These are phyloP conservation scores for Trypanosoma vivax DNA, from an alignment of 208 protist genomes.

Conservation along the genomic window DNA sequence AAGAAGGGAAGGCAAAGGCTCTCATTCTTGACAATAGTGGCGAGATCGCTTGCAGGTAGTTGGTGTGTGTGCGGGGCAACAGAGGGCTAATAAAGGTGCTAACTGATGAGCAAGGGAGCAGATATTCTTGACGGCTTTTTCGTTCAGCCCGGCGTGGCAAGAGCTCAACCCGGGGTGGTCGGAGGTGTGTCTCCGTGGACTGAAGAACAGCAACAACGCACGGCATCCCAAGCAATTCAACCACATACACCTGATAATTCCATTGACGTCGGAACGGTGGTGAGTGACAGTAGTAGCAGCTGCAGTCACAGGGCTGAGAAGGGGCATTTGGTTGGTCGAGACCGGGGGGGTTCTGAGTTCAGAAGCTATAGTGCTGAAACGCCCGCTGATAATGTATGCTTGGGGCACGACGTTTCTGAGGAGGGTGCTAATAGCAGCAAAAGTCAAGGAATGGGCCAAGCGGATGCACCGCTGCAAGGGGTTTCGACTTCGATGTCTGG, in stretches of 20 bases:
- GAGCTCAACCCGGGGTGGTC: not conserved
- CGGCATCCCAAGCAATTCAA: slow-evolving; percentile 1
- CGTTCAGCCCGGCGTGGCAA: not conserved
- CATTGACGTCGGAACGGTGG: not conserved
- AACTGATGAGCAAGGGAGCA: not conserved
- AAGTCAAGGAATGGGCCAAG: too few relatives aligned
- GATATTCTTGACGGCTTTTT: slow-evolving; percentile 24
- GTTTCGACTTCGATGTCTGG: not conserved
- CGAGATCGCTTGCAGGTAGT: too few relatives aligned
- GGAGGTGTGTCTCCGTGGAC: not conserved
- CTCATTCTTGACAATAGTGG: too few relatives aligned
- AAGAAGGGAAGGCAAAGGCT: too few relatives aligned
- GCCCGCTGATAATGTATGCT: not conserved
- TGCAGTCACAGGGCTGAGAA: not conserved
- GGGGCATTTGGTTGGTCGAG: not conserved
- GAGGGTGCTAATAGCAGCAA: too few relatives aligned
- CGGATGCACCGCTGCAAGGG: too few relatives aligned
- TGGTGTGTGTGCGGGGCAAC: not conserved
- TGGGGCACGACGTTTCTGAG: too few relatives aligned
- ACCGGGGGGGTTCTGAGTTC: not conserved
- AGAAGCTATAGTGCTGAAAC: not conserved
- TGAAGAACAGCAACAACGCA: slow-evolving; percentile 9
- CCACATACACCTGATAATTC: slow-evolving; percentile 18
- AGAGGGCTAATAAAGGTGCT: not conserved
- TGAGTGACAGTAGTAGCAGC: slow-evolving; percentile 6